phyloP scores from a whole-genome alignment of 805 yeast genomes.

The Saturnispora hagleri region DNA sequence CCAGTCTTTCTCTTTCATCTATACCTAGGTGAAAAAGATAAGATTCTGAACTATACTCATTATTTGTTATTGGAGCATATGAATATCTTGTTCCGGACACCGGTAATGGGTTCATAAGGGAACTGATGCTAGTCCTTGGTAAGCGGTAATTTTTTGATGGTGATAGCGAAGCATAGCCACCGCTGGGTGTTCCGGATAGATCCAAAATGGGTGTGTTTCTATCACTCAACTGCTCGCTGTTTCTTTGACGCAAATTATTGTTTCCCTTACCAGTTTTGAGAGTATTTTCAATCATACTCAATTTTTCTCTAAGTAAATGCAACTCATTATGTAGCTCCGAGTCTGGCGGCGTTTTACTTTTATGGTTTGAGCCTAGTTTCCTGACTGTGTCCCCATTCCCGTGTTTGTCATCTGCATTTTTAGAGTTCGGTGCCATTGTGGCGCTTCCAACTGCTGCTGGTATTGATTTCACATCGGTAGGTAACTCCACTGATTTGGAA shows the following conservation, averaged over 20 bases:
- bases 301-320: neutral
- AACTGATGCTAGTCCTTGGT: slow-evolving; percentile 6
- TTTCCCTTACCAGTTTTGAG: neutral
- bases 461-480: neutral
- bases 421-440: neutral
- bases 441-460: neutral
- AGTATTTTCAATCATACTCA: slow-evolving; percentile 5
- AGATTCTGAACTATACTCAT: neutral
- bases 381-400: neutral
- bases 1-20: slow-evolving; percentile 3
- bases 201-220: neutral
- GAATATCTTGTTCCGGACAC: neutral
- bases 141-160: neutral
- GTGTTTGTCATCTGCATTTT: neutral
- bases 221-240: neutral
- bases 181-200: neutral
- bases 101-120: slow-evolving; percentile 7
- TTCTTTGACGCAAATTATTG: neutral
- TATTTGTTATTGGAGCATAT: neutral
- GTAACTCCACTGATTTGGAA: slow-evolving; percentile 5
- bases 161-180: neutral
- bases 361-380: neutral
- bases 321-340: neutral
- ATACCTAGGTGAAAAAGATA: slow-evolving; percentile 4
- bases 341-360: neutral